These are phyloP conservation scores for Pseudognaphalium luteoalbum DNA, from an alignment of 129 eudicot genomes.

Conservation along the genomic window DNA sequence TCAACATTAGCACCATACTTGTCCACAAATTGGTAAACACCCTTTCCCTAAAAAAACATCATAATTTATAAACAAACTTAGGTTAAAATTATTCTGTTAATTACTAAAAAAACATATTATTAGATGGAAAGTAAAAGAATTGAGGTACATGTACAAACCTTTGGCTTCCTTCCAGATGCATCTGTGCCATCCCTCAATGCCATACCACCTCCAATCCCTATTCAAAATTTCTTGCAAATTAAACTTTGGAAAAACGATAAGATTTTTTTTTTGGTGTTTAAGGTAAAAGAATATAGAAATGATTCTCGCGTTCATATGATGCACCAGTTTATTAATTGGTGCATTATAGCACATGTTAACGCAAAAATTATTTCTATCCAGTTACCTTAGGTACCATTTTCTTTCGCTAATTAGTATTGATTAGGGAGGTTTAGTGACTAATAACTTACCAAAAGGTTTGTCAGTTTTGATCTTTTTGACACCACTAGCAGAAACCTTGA, in stretches of 20 bases:
- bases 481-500: constrained; percentile 66
- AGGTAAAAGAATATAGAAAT: neutral
- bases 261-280: neutral
- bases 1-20: constrained; percentile 97
- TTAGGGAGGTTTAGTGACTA: neutral
- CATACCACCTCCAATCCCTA: constrained; percentile 72
- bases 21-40: constrained; percentile 94
- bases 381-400: neutral
- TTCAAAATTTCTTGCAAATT: neutral
- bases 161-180: constrained; percentile 80
- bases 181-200: constrained; percentile 59
- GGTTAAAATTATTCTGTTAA: neutral
- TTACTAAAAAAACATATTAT: too few species aligned
- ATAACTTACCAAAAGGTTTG: constrained; percentile 54
- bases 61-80: neutral
- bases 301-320: neutral
- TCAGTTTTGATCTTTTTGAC: constrained; percentile 88
- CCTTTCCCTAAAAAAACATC: constrained; percentile 66
- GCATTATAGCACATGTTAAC: neutral
- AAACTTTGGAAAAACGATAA: too few species aligned
- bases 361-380: neutral
- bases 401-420: too few species aligned
- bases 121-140: neutral
- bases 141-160: constrained; percentile 30
- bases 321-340: neutral